Evolutionary conservation across 2,329 filamentous ascomycete species (phyloP).

Genomic region (Leptographium galeiforme): DNA sequence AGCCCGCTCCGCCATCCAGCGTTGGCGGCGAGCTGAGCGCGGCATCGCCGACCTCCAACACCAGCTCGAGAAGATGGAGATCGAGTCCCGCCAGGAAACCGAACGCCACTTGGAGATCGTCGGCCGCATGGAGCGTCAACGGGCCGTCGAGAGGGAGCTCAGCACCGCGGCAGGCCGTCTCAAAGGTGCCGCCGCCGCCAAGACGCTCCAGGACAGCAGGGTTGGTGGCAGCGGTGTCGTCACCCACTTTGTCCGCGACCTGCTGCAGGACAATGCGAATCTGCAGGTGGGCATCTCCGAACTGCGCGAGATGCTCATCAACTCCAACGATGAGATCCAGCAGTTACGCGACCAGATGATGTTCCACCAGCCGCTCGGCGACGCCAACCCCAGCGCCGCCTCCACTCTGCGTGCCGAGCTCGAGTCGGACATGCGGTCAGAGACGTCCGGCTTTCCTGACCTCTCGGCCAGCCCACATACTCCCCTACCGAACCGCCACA

Average conservation of each 20-base stretch:
- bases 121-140: conserved; percentile 69
- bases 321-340: conserved; percentile 90
- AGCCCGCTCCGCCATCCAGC: conserved; percentile 61
- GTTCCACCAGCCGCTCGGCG: conserved; percentile 57
- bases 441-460: conserved; percentile 6
- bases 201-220: conserved; percentile 38
- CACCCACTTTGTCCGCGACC: conserved; percentile 92
- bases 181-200: conserved; percentile 65
- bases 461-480: conserved; percentile 5
- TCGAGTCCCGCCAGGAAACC: conserved; percentile 65
- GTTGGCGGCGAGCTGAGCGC: conserved; percentile 77
- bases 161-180: conserved; percentile 66
- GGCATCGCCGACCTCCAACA: conserved; percentile 68
- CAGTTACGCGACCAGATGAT: conserved; percentile 68
- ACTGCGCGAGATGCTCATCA: conserved; percentile 76
- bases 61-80: conserved; percentile 79
- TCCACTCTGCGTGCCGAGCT: conserved; percentile 62
- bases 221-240: conserved; percentile 48
- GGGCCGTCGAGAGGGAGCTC: conserved; percentile 70
- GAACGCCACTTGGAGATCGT: conserved; percentile 73
- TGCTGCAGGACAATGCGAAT: conserved; percentile 89
- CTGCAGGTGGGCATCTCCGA: conserved; percentile 86
- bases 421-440: conserved; percentile 12
- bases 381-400: conserved; percentile 24
- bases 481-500: conserved; percentile 11